Percentiles rank a stretch among this genome's conserved stretches.
Evolutionary conservation across 2,329 filamentous ascomycete species (phyloP).

Genomic region (Fusarium albosuccineum): DNA sequence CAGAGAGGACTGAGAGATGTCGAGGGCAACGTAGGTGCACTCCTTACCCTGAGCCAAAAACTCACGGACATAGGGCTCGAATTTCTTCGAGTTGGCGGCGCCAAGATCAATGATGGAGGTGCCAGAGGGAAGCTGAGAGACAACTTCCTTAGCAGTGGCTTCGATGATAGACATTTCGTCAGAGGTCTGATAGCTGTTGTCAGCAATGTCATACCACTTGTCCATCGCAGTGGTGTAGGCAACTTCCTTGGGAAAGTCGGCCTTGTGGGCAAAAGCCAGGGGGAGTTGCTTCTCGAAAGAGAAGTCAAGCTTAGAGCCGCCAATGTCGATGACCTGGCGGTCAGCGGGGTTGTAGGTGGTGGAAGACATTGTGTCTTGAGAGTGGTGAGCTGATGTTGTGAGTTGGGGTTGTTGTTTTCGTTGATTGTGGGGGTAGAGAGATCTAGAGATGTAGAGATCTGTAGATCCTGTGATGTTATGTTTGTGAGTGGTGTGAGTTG

Average conservation of each 20-base stretch:
- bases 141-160: slow-evolving; percentile 26
- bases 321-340: slow-evolving; percentile 34
- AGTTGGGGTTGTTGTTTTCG: no score
- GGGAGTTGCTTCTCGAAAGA: slow-evolving; percentile 24
- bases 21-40: slow-evolving; percentile 35
- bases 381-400: neutral
- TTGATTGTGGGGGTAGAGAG: no score
- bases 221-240: slow-evolving; percentile 41
- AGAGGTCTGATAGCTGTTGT: slow-evolving; percentile 34
- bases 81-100: slow-evolving; percentile 39
- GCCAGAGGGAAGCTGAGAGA: slow-evolving; percentile 11
- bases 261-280: slow-evolving; percentile 20
- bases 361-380: neutral
- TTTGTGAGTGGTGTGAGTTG: no score
- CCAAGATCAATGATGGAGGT: slow-evolving; percentile 38
- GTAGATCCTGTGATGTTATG: no score
- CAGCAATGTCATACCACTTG: slow-evolving; percentile 32
- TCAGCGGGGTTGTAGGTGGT: neutral
- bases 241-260: slow-evolving; percentile 43
- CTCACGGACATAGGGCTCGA: slow-evolving; percentile 34
- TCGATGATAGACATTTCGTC: slow-evolving; percentile 38
- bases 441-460: no score
- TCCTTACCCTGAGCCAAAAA: slow-evolving; percentile 31
- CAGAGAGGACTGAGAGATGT: slow-evolving; percentile 25
- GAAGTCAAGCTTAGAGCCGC: slow-evolving; percentile 24